Evolutionary conservation across 2,329 filamentous ascomycete species (phyloP), one percentile per base, ranked within the genome.

Genomic region (Fusarium sp.): DNA sequence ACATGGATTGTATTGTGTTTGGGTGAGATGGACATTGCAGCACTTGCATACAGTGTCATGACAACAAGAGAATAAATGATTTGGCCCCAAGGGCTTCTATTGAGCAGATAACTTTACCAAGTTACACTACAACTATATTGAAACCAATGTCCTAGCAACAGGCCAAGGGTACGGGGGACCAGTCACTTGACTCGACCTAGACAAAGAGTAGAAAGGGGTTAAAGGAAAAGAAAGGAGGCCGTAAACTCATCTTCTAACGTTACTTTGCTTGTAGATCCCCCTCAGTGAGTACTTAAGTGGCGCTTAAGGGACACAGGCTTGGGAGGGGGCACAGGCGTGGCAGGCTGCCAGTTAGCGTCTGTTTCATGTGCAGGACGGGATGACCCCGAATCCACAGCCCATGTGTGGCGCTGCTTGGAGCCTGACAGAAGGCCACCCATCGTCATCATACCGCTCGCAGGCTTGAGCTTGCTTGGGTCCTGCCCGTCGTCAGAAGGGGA

Each of bases 1-100:
- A 72, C 61, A 32, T 63, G 61, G 38, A 45, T 45, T 63, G 1
- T 37, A 37, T 57, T 37, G 33, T 57, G 54, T 37, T 57, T 57
- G 9, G 54, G 47, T 9, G 22, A 33, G 17, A 32, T 32, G 17
- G 27, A n/a, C 47, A 54, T 38, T 37, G 32, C 33, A 57, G n/a
- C 58, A 61, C n/a, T 61, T 61, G 30, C 27, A 50, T 32, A n/a
- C 15, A n/a, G 27, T n/a, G 38, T 50, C 30, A 61, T 22, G 40
- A 27, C 14, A 22, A 27, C 14, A 3, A 47, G 32, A 15, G 5
- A 14, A 57, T 27, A 8, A 38, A 22, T 22, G 17, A 30, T 30
- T 17, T 7, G 14, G n/a, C 14, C 27, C 43, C n/a, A 15, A 40
- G 11, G 38, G 12, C 17, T 35, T 45, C 15, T 30, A 45, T 60